Evolutionary conservation across 345 rosid genomes (phyloP).

Genomic region (Fremontodendron californicum): DNA sequence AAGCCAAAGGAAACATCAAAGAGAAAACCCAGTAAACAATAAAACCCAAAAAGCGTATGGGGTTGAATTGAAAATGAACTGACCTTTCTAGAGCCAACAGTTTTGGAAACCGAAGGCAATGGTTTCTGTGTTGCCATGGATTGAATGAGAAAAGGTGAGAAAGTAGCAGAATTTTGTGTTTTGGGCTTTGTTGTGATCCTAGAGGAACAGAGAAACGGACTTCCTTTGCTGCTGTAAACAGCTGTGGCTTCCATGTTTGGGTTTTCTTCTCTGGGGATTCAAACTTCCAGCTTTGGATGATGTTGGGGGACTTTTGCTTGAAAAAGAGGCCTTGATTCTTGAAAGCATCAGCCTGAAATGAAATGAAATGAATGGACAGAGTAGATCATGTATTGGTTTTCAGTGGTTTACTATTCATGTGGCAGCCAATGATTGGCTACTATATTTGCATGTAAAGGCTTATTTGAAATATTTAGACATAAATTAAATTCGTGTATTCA

Average conservation of each 20-base stretch:
- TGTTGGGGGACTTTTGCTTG: background rate
- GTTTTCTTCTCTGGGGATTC: background rate
- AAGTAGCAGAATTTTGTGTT: conserved; percentile 7
- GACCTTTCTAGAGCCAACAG: conserved; percentile 55
- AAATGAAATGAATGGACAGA: conserved; percentile 23
- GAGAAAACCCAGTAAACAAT: too few species aligned
- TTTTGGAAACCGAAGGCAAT: conserved; percentile 47
- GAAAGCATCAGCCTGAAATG: background rate
- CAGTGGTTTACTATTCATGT: background rate
- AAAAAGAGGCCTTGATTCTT: background rate
- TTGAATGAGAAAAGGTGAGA: conserved; percentile 33
- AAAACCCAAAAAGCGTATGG: background rate
- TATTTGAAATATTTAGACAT: too few species aligned
- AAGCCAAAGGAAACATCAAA: background rate
- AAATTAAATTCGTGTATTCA: too few species aligned
- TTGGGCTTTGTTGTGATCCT: conserved; percentile 1
- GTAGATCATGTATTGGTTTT: conserved; percentile 18
- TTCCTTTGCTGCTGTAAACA: conserved; percentile 28
- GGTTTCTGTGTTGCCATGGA: conserved; percentile 80
- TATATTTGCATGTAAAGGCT: background rate
- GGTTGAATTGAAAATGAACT: background rate
- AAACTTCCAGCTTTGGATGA: background rate
- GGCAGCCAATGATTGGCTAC: background rate
- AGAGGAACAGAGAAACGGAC: conserved; percentile 3
- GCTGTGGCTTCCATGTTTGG: conserved; percentile 36